Evolutionary conservation across 148 eudicot species (phyloP), one percentile per base, ranked within the genome.

Genomic region (Rhododendron williamsianum): DNA sequence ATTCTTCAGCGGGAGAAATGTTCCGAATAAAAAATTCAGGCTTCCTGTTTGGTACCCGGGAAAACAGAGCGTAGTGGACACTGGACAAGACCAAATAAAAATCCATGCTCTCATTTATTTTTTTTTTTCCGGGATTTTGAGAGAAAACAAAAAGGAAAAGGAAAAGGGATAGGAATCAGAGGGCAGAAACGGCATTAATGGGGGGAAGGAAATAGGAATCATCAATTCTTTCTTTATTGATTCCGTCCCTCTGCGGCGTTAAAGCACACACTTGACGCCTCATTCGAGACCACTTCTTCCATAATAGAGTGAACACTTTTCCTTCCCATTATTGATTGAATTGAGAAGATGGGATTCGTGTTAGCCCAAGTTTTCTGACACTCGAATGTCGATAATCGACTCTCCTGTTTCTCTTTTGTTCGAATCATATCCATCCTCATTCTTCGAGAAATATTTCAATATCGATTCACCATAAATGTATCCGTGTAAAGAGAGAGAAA

Each of bases 101-200:
- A 36, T 65, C 4, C 60, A 85, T 81, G 45, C 80, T 76, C 38
- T 8, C 15, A 45, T 45, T 45, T n/a, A n/a, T n/a, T 6, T 33
- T 12, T 33, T 4, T 4, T 77, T 71, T 41, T 45, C 49, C 54
- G 27, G 33, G 83, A 56, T 73, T 81, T 46, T 83, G 6, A 43
- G 67, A 41, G 73, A 46, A 46, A 46, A 46, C 49, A 71, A 18
- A 89, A 88, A 84, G 81, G 81, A 84, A 86, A 80, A 52, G 38
- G 83, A 84, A 81, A 4, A 23, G 41, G 78, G 67, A 51, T 87
- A 83, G 88, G 90, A 89, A 90, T 91, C 88, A 88, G 88, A 78
- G 86, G 36, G 81, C 85, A 27, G 35, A 82, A 72, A 72, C 43
- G 76, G 76, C 41, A 79, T 82, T 76, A 88, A 81, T 84, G 84